These are phyloP conservation scores for Ogataea allantospora DNA, from an alignment of 805 yeast species.

Conservation along the genomic window DNA sequence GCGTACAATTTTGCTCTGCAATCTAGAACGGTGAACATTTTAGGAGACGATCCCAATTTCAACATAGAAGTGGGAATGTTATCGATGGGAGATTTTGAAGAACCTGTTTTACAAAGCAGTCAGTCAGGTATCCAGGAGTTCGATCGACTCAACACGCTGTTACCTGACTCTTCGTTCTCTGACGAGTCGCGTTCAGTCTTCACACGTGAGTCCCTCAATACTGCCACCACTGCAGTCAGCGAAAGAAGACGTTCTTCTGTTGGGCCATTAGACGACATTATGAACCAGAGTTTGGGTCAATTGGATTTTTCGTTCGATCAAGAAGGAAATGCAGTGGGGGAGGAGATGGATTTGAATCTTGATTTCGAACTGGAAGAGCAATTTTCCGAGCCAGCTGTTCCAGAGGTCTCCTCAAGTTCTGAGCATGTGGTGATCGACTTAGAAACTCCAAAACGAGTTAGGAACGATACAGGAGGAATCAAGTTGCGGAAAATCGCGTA, in stretches of 20 bases:
- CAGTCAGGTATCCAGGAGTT: conserved; percentile 10
- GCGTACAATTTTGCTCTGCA: conserved; percentile 7
- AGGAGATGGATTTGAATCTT: conserved; percentile 6
- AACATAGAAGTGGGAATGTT: conserved; percentile 33
- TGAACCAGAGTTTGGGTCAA: conserved; percentile 11
- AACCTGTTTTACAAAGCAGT: background rate
- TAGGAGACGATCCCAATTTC: conserved; percentile 40
- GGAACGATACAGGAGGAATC: conserved; percentile 1
- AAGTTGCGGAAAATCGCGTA: conserved; percentile 12
- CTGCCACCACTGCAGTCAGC: conserved; percentile 6
- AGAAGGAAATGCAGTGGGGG: conserved; percentile 14
- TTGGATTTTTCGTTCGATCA: conserved; percentile 18
- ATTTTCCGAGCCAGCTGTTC: conserved; percentile 2
- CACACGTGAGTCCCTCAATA: conserved; percentile 10
- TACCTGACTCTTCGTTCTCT: conserved; percentile 11
- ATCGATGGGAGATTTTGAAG: conserved; percentile 17
- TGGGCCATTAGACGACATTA: conserved; percentile 7
- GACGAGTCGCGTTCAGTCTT: conserved; percentile 10
- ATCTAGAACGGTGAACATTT: conserved; percentile 9
- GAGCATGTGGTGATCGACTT: conserved; percentile 1
- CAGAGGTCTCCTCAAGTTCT: conserved; percentile 1
- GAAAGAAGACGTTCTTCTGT: conserved; percentile 2
- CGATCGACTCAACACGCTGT: conserved; percentile 10
- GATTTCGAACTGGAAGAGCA: conserved; percentile 10
- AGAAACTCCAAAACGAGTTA: background rate